Evolutionary conservation across 1,284 basidiomycete genomes (phyloP), one percentile per base, ranked within the genome.

Genomic region (Ceratobasidium sp.): DNA sequence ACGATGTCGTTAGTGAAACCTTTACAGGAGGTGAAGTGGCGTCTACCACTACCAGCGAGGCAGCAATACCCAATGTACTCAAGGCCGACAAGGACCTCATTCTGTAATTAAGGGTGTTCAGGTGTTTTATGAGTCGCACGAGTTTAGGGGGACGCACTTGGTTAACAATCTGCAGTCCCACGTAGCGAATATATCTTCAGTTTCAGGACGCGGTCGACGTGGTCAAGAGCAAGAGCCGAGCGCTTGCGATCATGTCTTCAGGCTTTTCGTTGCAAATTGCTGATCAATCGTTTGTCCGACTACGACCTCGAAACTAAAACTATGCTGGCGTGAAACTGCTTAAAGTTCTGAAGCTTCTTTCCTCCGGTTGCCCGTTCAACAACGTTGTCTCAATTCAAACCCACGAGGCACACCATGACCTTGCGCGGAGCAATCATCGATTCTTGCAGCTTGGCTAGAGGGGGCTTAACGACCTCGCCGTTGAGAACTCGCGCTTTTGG

Each of bases 1-100:
- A 98, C 65, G 92, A 92, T 1, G 95, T 91, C 76, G 88, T 87
- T 34, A 98, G 84, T 46, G 89, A 87, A 27, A 96, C 90, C 74
- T 89, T 89, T 16, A 97, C 90, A 0, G 92, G 90, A 14, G 93
- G 92, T 49, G 88, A 88, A 43, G 24, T 11, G 14, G 43, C 31
- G 58, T 72, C 46, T 41, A 58, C 69, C 31, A 31, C 69, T 8
- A 62, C 69, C 58, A 72, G 69, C 56, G 69, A 72, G 39, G 69
- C 68, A 31, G 65, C 66, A 34, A 62, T 48, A 34, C 69, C 69
- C 43, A 72, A 51, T 14, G 69, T 72, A 29, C 69, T 48, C 56
- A 72, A 62, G 69, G 69, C 58, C 69, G 69, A 72, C 24, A 72
- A 46, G 27, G 69, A 72, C 69, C 69, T 72, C 69, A 72, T 72